Evolutionary conservation across 306 rosid species (phyloP).

Genomic region (Vachellia pachyceras): DNA sequence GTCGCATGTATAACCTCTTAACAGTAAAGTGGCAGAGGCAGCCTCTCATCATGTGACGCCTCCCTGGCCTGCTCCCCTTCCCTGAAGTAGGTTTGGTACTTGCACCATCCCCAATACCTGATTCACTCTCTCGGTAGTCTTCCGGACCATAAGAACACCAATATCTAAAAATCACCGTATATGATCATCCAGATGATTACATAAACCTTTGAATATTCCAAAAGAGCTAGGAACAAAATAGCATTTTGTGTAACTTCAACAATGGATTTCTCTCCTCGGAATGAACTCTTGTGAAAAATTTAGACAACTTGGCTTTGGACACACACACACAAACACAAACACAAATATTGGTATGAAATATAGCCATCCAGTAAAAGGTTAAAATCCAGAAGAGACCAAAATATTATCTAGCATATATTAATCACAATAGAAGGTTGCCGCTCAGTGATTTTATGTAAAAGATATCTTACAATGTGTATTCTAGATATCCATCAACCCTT

Average conservation of each 20-base stretch:
- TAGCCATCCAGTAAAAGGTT: not conserved
- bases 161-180: constrained; percentile 52
- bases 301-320: not conserved
- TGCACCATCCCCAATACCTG: constrained; percentile 46
- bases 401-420: constrained; percentile 9
- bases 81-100: constrained; percentile 71
- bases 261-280: not conserved
- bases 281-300: not conserved
- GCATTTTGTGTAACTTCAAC: not conserved
- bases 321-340: not conserved
- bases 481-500: constrained; percentile 87
- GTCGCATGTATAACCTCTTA: constrained; percentile 69
- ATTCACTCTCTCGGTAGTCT: constrained; percentile 68
- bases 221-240: constrained; percentile 12
- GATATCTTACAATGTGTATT: constrained; percentile 66
- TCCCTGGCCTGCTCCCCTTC: constrained; percentile 85
- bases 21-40: constrained; percentile 86
- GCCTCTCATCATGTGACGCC: constrained; percentile 93
- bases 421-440: constrained; percentile 2
- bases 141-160: constrained; percentile 97
- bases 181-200: constrained; percentile 1
- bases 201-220: constrained; percentile 16
- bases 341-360: not conserved
- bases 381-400: not conserved
- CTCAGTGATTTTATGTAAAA: not conserved